phyloP scores from a whole-genome alignment of 805 yeast genomes.

The Deakozyma indianensis region DNA sequence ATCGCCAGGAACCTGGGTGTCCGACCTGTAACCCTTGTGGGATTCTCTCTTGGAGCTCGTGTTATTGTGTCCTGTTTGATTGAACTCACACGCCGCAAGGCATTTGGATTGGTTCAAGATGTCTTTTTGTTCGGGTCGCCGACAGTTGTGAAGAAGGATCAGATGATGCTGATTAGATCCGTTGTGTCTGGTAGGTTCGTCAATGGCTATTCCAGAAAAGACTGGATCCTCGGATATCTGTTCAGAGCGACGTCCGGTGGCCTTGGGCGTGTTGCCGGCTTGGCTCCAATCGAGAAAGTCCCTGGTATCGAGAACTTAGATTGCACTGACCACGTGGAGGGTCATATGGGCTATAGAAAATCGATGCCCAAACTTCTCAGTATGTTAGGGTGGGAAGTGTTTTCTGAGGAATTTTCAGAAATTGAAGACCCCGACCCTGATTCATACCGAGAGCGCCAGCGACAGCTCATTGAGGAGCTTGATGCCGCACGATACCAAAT shows the following conservation, averaged over 20 bases:
- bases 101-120: constrained; percentile 77
- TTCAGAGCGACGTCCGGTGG: constrained; percentile 96
- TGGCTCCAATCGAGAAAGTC: constrained; percentile 46
- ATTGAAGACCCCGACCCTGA: constrained; percentile 94
- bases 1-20: constrained; percentile 80
- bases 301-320: constrained; percentile 71
- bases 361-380: constrained; percentile 75
- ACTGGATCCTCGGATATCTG: constrained; percentile 91
- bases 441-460: constrained; percentile 57
- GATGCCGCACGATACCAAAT: constrained; percentile 66
- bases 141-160: constrained; percentile 62
- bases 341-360: constrained; percentile 95
- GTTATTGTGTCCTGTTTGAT: constrained; percentile 79
- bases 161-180: constrained; percentile 61
- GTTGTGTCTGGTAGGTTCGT: constrained; percentile 83
- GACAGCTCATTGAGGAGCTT: constrained; percentile 70
- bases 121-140: constrained; percentile 86
- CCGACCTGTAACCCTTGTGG: constrained; percentile 82
- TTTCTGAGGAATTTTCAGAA: constrained; percentile 85
- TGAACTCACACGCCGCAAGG: constrained; percentile 75
- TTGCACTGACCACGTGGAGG: constrained; percentile 75
- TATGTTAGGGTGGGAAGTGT: constrained; percentile 60
- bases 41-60: constrained; percentile 88
- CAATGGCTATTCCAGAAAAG: constrained; percentile 82
- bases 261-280: constrained; percentile 76